Percentiles rank a stretch among this genome's conserved stretches.
phyloP scores from a whole-genome alignment of 495 filamentous ascomycete species.

The Copromyces sp. region DNA sequence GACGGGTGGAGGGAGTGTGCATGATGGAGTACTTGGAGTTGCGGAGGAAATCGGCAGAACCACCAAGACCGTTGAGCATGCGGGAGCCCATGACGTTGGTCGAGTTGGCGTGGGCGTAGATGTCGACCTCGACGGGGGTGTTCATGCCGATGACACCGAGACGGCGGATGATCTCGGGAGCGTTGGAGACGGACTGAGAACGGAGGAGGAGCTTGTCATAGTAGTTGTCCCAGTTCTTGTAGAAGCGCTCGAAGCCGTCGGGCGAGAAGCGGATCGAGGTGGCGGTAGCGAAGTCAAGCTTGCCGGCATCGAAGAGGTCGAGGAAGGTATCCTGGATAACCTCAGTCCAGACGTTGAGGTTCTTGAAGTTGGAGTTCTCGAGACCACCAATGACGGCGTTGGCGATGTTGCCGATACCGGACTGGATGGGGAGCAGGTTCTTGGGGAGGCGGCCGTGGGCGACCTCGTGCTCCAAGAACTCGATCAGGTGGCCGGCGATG shows the following conservation, averaged over 20 bases:
- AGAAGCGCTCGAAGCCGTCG: slow-evolving; percentile 87
- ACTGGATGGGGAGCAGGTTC: slow-evolving; percentile 76
- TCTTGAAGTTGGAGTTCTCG: slow-evolving; percentile 70
- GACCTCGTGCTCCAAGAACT: slow-evolving; percentile 78
- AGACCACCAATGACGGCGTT: slow-evolving; percentile 87
- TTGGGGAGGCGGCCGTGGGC: slow-evolving; percentile 62
- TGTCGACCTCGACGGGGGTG: slow-evolving; percentile 88
- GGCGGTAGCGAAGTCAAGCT: slow-evolving; percentile 84
- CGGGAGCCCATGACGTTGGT: slow-evolving; percentile 85
- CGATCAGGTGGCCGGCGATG: slow-evolving; percentile 74
- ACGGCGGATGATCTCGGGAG: slow-evolving; percentile 86
- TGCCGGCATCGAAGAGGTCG: slow-evolving; percentile 84
- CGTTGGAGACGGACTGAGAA: slow-evolving; percentile 81
- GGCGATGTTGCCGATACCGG: slow-evolving; percentile 89
- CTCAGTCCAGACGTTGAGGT: slow-evolving; percentile 89
- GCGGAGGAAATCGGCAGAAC: slow-evolving; percentile 81
- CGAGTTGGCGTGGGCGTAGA: slow-evolving; percentile 88
- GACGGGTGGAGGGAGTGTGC: slow-evolving; percentile 78
- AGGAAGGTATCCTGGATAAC: slow-evolving; percentile 91
- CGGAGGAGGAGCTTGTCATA: slow-evolving; percentile 76
- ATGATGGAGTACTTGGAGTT: slow-evolving; percentile 83
- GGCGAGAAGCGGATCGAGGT: slow-evolving; percentile 89
- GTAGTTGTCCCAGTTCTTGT: slow-evolving; percentile 75
- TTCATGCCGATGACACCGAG: slow-evolving; percentile 92
- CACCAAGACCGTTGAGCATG: slow-evolving; percentile 88